Evolutionary conservation across 768 basidiomycete species (phyloP).

Genomic region (Leccinum truebloodii): DNA sequence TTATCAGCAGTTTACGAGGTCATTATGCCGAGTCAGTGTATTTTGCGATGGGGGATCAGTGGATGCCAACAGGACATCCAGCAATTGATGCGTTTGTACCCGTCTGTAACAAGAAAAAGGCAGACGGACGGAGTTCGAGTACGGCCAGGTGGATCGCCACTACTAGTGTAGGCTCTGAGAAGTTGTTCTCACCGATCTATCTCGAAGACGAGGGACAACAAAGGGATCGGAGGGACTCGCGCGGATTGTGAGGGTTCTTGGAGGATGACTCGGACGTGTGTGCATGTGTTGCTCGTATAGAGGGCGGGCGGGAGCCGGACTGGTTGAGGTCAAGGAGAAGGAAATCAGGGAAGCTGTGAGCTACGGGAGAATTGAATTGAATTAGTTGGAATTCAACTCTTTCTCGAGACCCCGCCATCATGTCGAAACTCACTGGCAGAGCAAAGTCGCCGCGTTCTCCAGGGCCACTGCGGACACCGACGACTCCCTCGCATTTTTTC

Average conservation of each 20-base stretch:
- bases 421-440: conserved; percentile 22
- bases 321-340: conserved; percentile 36
- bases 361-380: neutral
- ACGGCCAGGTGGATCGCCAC: conserved; percentile 44
- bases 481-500: conserved; percentile 41
- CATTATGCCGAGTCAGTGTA: conserved; percentile 37
- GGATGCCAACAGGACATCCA: conserved; percentile 31
- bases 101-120: conserved; percentile 46
- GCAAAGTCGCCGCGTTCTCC: conserved; percentile 47
- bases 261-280: conserved; percentile 30
- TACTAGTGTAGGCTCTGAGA: neutral
- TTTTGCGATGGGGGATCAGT: neutral
- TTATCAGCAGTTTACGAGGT: too few relatives aligned
- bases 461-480: conserved; percentile 31
- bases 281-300: conserved; percentile 28
- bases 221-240: conserved; percentile 41
- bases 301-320: conserved; percentile 53
- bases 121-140: conserved; percentile 53
- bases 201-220: conserved; percentile 41
- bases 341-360: conserved; percentile 24
- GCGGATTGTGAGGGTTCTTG: conserved; percentile 41
- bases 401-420: neutral
- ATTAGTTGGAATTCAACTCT: neutral
- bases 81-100: conserved; percentile 51
- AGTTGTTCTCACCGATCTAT: conserved; percentile 30